phyloP scores from a whole-genome alignment of 1,139 yeast genomes.

The Candida tunisiensis region DNA sequence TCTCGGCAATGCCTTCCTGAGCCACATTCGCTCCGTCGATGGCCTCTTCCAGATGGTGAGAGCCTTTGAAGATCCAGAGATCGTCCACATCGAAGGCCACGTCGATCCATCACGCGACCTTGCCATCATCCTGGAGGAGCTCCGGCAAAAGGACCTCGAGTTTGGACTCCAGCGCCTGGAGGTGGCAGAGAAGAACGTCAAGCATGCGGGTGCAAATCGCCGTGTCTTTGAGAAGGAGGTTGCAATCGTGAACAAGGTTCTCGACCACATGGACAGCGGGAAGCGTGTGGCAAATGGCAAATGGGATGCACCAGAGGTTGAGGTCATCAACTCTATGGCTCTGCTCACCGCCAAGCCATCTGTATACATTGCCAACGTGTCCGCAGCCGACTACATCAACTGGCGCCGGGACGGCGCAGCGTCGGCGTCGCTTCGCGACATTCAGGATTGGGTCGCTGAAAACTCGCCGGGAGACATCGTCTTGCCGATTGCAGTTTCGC shows the following conservation, averaged over 20 bases:
- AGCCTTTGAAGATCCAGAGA: conserved; percentile 96
- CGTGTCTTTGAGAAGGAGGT: conserved; percentile 88
- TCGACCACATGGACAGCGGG: conserved; percentile 51
- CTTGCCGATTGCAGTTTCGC: conserved; percentile 70
- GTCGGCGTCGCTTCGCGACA: conserved; percentile 20
- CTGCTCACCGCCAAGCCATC: conserved; percentile 79
- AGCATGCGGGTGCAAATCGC: conserved; percentile 81
- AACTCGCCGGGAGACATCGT: conserved; percentile 78
- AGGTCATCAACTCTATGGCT: conserved; percentile 71
- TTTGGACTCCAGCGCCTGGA: conserved; percentile 86
- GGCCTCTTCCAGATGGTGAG: conserved; percentile 97
- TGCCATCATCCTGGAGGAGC: conserved; percentile 81
- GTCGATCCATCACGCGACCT: conserved; percentile 93
- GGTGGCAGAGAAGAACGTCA: conserved; percentile 69
- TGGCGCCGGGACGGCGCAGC: conserved; percentile 20
- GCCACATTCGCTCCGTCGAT: conserved; percentile 96
- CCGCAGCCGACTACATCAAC: conserved; percentile 88
- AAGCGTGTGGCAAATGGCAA: conserved; percentile 81
- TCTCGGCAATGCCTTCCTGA: conserved; percentile 92
- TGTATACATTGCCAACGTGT: conserved; percentile 73
- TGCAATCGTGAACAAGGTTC: conserved; percentile 59
- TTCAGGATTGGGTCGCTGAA: conserved; percentile 77
- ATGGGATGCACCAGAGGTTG: conserved; percentile 87
- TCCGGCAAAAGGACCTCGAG: conserved; percentile 93
- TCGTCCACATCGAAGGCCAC: conserved; percentile 95